Percentiles rank a stretch among this genome's conserved stretches.
phyloP scores from a whole-genome alignment of 805 yeast genomes.

The Scheffersomyces stipitis region DNA sequence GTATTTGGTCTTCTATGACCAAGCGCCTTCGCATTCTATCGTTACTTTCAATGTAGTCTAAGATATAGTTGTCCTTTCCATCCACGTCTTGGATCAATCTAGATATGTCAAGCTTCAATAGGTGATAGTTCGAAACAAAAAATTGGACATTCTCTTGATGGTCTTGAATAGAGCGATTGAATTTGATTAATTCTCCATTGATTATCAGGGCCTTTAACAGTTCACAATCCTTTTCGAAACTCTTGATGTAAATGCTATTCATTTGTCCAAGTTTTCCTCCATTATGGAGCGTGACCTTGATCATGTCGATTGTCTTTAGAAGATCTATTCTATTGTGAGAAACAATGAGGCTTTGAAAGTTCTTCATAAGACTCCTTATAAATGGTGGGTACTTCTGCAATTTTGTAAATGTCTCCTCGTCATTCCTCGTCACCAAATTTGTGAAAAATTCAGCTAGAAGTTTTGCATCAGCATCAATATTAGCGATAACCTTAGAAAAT shows the following conservation, averaged over 20 bases:
- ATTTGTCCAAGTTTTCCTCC: conserved; percentile 34
- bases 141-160: conserved; percentile 57
- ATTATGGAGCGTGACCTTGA: conserved; percentile 30
- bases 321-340: conserved; percentile 13
- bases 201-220: conserved; percentile 34
- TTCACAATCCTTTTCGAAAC: conserved; percentile 36
- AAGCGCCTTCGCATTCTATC: conserved; percentile 66
- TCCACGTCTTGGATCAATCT: conserved; percentile 27
- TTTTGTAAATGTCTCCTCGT: conserved; percentile 33
- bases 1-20: conserved; percentile 51
- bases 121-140: conserved; percentile 47
- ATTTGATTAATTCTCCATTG: conserved; percentile 47
- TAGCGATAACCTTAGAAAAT: conserved; percentile 16
- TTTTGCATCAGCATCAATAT: conserved; percentile 15
- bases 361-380: conserved; percentile 24
- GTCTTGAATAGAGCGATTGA: conserved; percentile 61
- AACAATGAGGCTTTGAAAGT: conserved; percentile 21
- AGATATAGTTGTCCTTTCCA: conserved; percentile 36
- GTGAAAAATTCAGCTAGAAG: conserved; percentile 31
- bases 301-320: conserved; percentile 25
- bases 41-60: conserved; percentile 70
- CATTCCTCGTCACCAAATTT: conserved; percentile 31
- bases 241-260: conserved; percentile 33
- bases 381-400: conserved; percentile 30
- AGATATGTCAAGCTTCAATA: conserved; percentile 50